A percentile compares a stretch with the other conserved stretches of the same genome.
Evolutionary conservation across 129 eudicot species (phyloP).

Genomic region (Erigeron canadensis): DNA sequence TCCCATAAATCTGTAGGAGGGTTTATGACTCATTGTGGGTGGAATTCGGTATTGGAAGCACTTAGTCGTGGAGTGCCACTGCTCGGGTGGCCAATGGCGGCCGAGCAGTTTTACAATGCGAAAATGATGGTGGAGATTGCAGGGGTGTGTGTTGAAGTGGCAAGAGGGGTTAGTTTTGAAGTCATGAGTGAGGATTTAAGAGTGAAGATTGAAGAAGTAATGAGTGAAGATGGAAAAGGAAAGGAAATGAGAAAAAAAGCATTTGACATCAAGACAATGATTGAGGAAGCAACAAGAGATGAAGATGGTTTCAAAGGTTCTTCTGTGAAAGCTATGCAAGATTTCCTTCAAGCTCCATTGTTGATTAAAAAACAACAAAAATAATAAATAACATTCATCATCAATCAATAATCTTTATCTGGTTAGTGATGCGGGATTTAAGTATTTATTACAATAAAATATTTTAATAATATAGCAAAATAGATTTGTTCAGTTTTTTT

Average conservation of each 20-base stretch:
- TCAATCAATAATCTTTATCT: too few relatives aligned
- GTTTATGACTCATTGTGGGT: conserved; percentile 59
- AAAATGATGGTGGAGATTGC: conserved; percentile 50
- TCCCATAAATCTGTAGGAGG: conserved; percentile 44
- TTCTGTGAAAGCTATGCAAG: conserved; percentile 61
- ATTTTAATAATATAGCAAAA: too few relatives aligned
- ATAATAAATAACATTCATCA: not conserved
- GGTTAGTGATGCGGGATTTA: too few relatives aligned
- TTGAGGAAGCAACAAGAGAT: conserved; percentile 34
- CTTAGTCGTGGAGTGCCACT: conserved; percentile 52
- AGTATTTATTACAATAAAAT: too few relatives aligned
- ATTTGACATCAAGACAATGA: conserved; percentile 36
- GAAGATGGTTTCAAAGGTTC: conserved; percentile 44
- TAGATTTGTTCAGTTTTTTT: not conserved
- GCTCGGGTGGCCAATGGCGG: conserved; percentile 64
- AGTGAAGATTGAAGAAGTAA: conserved; percentile 51
- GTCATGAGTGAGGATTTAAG: conserved; percentile 47
- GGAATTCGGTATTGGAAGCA: conserved; percentile 69
- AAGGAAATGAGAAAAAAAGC: conserved; percentile 46
- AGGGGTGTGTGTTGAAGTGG: conserved; percentile 59
- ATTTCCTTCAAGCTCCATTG: conserved; percentile 46
- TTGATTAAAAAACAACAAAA: conserved; percentile 15
- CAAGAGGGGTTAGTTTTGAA: conserved; percentile 47
- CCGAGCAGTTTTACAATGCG: conserved; percentile 52
- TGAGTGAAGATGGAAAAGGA: conserved; percentile 45